phyloP scores from a whole-genome alignment of 768 basidiomycete genomes.

The Gelatoporia subvermispora region DNA sequence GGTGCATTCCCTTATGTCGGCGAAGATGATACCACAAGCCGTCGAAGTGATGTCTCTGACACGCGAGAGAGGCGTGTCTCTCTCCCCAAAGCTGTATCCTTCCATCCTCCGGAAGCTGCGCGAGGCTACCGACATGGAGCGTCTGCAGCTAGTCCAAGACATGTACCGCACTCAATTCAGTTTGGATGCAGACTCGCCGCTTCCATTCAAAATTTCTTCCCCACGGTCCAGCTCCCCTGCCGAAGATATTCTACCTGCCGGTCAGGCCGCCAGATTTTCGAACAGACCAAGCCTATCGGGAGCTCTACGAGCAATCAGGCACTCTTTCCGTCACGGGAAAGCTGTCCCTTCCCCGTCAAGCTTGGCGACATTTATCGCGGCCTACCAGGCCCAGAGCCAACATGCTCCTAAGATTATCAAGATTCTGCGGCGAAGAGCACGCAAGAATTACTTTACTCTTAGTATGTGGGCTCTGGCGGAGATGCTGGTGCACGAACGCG shows the following conservation, averaged over 20 bases:
- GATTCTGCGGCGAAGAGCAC: constrained; percentile 18
- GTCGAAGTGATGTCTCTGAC: constrained; percentile 40
- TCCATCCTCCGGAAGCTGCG: not conserved
- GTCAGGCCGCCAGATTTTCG: constrained; percentile 20
- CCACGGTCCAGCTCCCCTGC: too few species aligned
- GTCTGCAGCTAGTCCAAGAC: too few species aligned
- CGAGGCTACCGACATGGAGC: not conserved
- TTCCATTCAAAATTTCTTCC: too few species aligned
- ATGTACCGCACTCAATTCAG: too few species aligned
- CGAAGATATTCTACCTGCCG: too few species aligned
- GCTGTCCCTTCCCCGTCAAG: not conserved
- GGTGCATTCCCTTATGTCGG: constrained; percentile 36
- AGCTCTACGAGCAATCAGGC: constrained; percentile 5
- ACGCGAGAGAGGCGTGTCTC: constrained; percentile 19
- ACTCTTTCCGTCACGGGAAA: not conserved
- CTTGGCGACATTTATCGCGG: constrained; percentile 12
- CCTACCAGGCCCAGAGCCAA: constrained; percentile 40
- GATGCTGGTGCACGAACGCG: constrained; percentile 16
- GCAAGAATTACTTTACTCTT: constrained; percentile 2
- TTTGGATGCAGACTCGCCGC: too few species aligned
- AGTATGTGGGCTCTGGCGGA: constrained; percentile 23
- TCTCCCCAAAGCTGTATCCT: constrained; percentile 23
- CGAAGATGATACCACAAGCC: constrained; percentile 36
- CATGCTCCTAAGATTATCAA: constrained; percentile 42
- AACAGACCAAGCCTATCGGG: constrained; percentile 14